Evolutionary conservation across 2,329 filamentous ascomycete species (phyloP).

Genomic region (Colletotrichum graminicola): DNA sequence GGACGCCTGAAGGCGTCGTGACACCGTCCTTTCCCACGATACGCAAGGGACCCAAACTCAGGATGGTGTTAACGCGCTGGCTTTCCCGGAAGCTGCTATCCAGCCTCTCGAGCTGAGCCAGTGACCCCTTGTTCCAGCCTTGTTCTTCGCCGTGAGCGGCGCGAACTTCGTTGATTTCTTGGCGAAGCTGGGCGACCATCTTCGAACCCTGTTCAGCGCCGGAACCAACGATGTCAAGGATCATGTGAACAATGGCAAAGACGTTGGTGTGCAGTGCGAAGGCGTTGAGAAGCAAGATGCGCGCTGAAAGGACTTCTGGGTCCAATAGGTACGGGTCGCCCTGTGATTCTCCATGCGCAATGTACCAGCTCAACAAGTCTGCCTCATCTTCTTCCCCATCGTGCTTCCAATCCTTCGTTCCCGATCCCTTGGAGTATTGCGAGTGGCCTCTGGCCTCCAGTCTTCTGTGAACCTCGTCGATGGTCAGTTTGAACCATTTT

Average conservation of each 20-base stretch:
- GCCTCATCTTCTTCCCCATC: background rate
- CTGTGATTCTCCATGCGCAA: slow-evolving; percentile 13
- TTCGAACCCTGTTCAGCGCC: slow-evolving; percentile 1
- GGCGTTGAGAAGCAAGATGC: slow-evolving; percentile 43
- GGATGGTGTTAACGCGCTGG: slow-evolving; percentile 51
- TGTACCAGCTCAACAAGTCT: background rate
- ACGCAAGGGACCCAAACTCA: slow-evolving; percentile 47
- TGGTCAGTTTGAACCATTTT: slow-evolving; percentile 19
- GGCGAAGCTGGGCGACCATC: slow-evolving; percentile 55
- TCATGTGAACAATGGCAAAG: slow-evolving; percentile 51
- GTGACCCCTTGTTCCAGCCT: slow-evolving; percentile 50
- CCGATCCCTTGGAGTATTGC: background rate
- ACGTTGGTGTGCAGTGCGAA: slow-evolving; percentile 52
- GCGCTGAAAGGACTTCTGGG: slow-evolving; percentile 46
- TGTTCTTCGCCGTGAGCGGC: slow-evolving; percentile 46
- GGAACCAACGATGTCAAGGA: slow-evolving; percentile 47
- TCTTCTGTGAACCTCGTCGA: slow-evolving; percentile 14
- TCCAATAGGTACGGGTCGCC: slow-evolving; percentile 46
- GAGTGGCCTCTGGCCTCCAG: background rate
- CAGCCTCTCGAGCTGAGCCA: slow-evolving; percentile 53
- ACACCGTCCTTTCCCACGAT: slow-evolving; percentile 46
- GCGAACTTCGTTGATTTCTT: slow-evolving; percentile 59
- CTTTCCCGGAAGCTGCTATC: slow-evolving; percentile 58
- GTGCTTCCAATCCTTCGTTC: background rate
- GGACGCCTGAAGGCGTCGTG: slow-evolving; percentile 51